Conservation (phyloP, 805 yeast genomes). For the Yamadazyma scolyti region DNA sequence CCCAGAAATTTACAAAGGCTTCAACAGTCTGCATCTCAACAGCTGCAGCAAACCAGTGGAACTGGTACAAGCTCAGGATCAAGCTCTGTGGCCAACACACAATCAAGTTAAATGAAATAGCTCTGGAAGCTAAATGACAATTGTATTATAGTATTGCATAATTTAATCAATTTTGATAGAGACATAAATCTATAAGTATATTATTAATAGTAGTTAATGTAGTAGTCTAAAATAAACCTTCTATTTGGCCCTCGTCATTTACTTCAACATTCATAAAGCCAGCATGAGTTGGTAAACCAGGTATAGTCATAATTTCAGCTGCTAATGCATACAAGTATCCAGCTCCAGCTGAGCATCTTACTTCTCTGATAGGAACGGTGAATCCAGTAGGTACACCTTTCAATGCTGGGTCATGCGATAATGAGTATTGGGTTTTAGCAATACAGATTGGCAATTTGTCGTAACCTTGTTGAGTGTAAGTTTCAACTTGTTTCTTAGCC, state of each 20-base stretch:
- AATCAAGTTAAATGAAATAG: too few relatives aligned
- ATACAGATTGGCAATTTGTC: slow-evolving; percentile 91
- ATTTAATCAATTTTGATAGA: too few relatives aligned
- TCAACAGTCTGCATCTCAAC: too few relatives aligned
- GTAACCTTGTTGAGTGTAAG: slow-evolving; percentile 83
- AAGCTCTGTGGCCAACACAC: too few relatives aligned
- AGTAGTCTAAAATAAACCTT: slow-evolving; percentile 68
- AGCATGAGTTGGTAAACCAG: slow-evolving; percentile 93
- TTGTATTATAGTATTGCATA: slow-evolving; percentile 4
- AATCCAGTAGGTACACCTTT: slow-evolving; percentile 96
- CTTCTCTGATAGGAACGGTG: slow-evolving; percentile 90
- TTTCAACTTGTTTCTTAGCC: slow-evolving; percentile 77
- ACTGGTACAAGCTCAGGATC: too few relatives aligned
- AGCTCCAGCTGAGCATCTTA: slow-evolving; percentile 93
- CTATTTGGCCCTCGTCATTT: slow-evolving; percentile 84
- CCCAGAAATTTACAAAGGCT: slow-evolving; percentile 11
- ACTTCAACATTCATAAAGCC: slow-evolving; percentile 98
- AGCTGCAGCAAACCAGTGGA: too few relatives aligned
- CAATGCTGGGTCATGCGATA: slow-evolving; percentile 88
- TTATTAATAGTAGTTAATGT: too few relatives aligned
- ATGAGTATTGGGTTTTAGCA: slow-evolving; percentile 95
- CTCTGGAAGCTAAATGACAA: background rate
- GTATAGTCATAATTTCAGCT: slow-evolving; percentile 95
- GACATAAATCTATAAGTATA: too few relatives aligned
- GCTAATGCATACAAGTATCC: slow-evolving; percentile 96